A percentile compares a stretch with the other conserved stretches of the same genome.
phyloP scores from a whole-genome alignment of 2,329 filamentous ascomycete genomes.

The Fusarium marasasianum region DNA sequence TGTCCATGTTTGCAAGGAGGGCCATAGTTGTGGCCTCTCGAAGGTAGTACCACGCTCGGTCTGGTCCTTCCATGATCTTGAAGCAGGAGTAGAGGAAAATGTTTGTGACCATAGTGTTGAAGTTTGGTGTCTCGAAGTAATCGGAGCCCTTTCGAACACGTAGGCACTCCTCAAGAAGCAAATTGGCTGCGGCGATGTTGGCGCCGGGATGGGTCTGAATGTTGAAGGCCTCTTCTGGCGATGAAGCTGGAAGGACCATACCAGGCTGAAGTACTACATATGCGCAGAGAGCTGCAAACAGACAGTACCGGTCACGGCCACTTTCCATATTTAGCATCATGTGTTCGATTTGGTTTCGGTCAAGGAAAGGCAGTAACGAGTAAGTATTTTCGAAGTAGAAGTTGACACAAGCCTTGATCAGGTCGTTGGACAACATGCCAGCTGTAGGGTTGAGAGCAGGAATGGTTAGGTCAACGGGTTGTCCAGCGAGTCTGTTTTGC shows the following conservation, averaged over 20 bases:
- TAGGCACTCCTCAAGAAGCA: conserved; percentile 73
- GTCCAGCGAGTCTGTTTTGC: conserved; percentile 66
- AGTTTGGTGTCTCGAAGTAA: conserved; percentile 64
- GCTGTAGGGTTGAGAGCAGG: conserved; percentile 64
- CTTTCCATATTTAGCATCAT: conserved; percentile 69
- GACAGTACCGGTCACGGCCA: conserved; percentile 70
- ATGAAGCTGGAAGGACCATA: conserved; percentile 62
- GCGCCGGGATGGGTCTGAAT: conserved; percentile 66
- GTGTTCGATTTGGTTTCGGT: conserved; percentile 66
- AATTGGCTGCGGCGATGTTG: conserved; percentile 70
- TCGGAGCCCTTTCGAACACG: conserved; percentile 72
- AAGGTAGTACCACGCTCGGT: conserved; percentile 81
- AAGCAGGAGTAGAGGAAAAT: conserved; percentile 81
- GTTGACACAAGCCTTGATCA: conserved; percentile 72
- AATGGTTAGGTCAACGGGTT: conserved; percentile 56
- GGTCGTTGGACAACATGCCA: conserved; percentile 67
- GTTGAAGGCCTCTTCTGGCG: conserved; percentile 61
- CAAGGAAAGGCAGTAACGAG: conserved; percentile 69
- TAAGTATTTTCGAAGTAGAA: conserved; percentile 77
- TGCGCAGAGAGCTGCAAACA: conserved; percentile 71
- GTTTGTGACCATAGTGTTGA: conserved; percentile 74
- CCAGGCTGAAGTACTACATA: conserved; percentile 76
- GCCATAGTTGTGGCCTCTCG: conserved; percentile 79
- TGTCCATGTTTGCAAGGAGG: conserved; percentile 68
- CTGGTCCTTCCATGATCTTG: conserved; percentile 41